phyloP scores from a whole-genome alignment of 352 stramenopile genomes.

The Phytopythium aichiense region DNA sequence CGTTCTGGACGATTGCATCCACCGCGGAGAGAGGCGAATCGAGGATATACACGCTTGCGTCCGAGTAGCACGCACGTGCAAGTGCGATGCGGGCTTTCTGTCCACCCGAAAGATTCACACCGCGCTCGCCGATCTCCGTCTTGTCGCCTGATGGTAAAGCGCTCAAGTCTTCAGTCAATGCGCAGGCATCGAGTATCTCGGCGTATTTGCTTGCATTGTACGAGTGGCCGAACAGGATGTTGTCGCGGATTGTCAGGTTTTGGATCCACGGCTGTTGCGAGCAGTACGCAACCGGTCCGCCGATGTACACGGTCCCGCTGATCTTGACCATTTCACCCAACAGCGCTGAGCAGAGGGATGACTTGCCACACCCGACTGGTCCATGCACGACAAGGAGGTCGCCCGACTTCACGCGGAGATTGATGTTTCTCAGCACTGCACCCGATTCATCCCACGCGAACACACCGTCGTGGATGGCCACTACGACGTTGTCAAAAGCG shows the following conservation, averaged over 20 bases:
- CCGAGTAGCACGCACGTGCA: constrained; percentile 56
- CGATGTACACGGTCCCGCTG: constrained; percentile 14
- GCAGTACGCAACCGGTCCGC: constrained; percentile 65
- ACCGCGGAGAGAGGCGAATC: constrained; percentile 43
- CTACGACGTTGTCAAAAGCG: constrained; percentile 17
- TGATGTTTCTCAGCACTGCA: constrained; percentile 51
- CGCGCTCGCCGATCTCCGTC: constrained; percentile 64
- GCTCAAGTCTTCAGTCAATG: constrained; percentile 62
- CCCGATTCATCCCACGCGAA: constrained; percentile 34
- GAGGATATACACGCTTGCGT: constrained; percentile 39
- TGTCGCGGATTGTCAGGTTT: constrained; percentile 68
- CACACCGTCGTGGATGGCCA: constrained; percentile 25
- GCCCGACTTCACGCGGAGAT: constrained; percentile 61
- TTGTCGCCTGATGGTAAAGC: constrained; percentile 65
- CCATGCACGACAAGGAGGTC: constrained; percentile 90
- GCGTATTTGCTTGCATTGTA: constrained; percentile 55
- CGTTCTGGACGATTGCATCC: constrained; percentile 60
- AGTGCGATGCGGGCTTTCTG: constrained; percentile 61
- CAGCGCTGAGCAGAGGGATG: constrained; percentile 77
- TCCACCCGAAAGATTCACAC: constrained; percentile 55
- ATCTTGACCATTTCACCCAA: constrained; percentile 86
- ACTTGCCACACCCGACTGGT: constrained; percentile 91
- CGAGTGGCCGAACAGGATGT: constrained; percentile 91
- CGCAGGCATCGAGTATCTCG: constrained; percentile 55
- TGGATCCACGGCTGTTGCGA: constrained; percentile 91